These are phyloP conservation scores for Aspergillus sclerotioniger DNA, from an alignment of 495 filamentous ascomycete genomes.

Conservation along the genomic window DNA sequence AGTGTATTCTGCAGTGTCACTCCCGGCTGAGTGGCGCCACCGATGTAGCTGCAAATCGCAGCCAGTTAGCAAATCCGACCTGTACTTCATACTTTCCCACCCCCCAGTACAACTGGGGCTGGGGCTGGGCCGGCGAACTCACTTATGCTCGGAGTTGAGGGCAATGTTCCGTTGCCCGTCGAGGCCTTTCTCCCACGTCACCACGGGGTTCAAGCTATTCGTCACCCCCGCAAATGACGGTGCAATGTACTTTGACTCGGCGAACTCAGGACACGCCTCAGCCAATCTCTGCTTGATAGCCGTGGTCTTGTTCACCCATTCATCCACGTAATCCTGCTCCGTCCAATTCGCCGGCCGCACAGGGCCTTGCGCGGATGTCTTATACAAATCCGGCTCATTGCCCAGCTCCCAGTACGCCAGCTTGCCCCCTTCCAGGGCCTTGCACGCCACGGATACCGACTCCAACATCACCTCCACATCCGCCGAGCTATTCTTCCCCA, in stretches of 20 bases:
- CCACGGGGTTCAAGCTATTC: slow-evolving; percentile 52
- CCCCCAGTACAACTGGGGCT: not conserved
- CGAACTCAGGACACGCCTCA: slow-evolving; percentile 52
- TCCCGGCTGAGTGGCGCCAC: slow-evolving; percentile 57
- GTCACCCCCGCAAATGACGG: slow-evolving; percentile 59
- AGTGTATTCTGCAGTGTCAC: slow-evolving; percentile 63
- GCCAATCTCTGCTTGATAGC: slow-evolving; percentile 48
- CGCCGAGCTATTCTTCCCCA: slow-evolving; percentile 53
- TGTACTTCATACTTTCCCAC: not conserved
- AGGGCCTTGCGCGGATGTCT: slow-evolving; percentile 50
- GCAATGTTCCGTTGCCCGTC: slow-evolving; percentile 50
- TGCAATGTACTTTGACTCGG: slow-evolving; percentile 52
- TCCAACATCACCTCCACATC: slow-evolving; percentile 52
- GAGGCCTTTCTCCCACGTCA: slow-evolving; percentile 52
- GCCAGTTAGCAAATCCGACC: slow-evolving; percentile 7
- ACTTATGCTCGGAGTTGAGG: slow-evolving; percentile 65
- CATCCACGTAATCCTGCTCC: slow-evolving; percentile 55
- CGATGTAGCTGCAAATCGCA: slow-evolving; percentile 55
- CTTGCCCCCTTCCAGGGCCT: slow-evolving; percentile 48
- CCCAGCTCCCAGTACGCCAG: slow-evolving; percentile 62
- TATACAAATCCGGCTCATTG: slow-evolving; percentile 67
- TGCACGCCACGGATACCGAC: slow-evolving; percentile 59
- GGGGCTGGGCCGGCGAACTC: slow-evolving; percentile 14
- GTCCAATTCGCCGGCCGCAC: slow-evolving; percentile 54
- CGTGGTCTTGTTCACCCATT: slow-evolving; percentile 59